phyloP scores from a whole-genome alignment of 1,284 basidiomycete genomes.

The Tylopilus orsonianus region DNA sequence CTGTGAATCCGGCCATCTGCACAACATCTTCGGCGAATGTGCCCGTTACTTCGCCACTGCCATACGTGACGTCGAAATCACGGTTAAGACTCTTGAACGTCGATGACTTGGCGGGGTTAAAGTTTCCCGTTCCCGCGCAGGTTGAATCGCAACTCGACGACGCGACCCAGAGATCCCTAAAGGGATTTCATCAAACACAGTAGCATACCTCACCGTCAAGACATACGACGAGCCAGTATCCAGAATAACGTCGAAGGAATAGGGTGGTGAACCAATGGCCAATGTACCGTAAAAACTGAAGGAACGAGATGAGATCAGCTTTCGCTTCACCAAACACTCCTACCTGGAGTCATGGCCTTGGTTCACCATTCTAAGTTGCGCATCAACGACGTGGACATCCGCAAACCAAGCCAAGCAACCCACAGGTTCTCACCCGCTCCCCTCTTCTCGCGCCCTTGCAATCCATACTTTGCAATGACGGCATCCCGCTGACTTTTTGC shows the following conservation, averaged over 20 bases:
- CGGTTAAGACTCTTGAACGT: conserved; percentile 28
- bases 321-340: neutral
- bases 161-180: conserved; percentile 50
- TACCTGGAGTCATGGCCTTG: conserved; percentile 25
- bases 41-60: conserved; percentile 53
- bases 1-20: conserved; percentile 48
- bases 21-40: conserved; percentile 50
- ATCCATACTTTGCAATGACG: conserved; percentile 26
- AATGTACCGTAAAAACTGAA: conserved; percentile 31
- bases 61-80: conserved; percentile 54
- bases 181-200: neutral
- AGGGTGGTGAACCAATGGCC: conserved; percentile 31
- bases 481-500: conserved; percentile 23
- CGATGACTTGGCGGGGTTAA: conserved; percentile 25
- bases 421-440: conserved; percentile 24
- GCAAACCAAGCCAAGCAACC: neutral
- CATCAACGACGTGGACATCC: neutral
- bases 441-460: conserved; percentile 17
- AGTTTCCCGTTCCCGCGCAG: conserved; percentile 30
- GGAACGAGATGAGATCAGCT: neutral
- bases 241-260: conserved; percentile 32
- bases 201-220: neutral
- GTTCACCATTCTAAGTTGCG: conserved; percentile 24
- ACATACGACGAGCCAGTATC: conserved; percentile 49
- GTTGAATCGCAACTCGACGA: conserved; percentile 18